Base-by-base conservation (phyloP, 768 basidiomycete genomes). In the Kwoniella mangroviensis region DNA sequence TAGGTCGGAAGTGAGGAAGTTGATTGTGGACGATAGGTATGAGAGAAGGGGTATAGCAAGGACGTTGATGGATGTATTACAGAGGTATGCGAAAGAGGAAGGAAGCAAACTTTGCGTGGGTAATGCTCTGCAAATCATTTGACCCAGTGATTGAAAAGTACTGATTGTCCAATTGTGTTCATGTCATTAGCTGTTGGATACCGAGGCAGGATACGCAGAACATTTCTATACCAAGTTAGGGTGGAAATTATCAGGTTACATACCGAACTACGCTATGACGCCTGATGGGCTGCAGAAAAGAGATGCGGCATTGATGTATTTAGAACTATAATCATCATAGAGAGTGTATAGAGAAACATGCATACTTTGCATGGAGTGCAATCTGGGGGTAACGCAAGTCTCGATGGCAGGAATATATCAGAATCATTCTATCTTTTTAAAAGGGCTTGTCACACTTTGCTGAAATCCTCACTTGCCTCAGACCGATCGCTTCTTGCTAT, bases 191-290 rank as follows among this genome's bases (percentile, higher is more conserved):
- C 55, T 72, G 49, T 40, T 72, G n/a, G 70, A 72, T 43, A 72
- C 70, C n/a, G 70, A 72, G 54, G 70, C 58, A 19, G 70, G 66
- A 1, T 72, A 72, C 28, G 70, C 70, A 10, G 66, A 72, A 55
- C 59, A 72, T 26, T 60, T 72, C 21, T 72, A 72, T 45, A 21
- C 19, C 28, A 41, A 34, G 9, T 13, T 67, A 40, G 70, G 70
- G 5, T 72, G 70, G 70, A 67, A 57, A 21, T 42, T 55, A 17
- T 9, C 55, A 12, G 70, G 70, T 6, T 28, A 41, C n/a, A 51
- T 72, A 15, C 70, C 70, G 17, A 67, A 58, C 22, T 72, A 72
- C 60, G 70, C 70, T 24, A 21, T 43, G n/a, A 68, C 66, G 13
- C 70, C 70, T 17, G 70, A 71, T 55, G 67, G 63, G 21, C 67